Percentiles rank a stretch among this genome's conserved stretches.
Conservation (phyloP, 495 filamentous ascomycete genomes). For the Neurospora sp. region DNA sequence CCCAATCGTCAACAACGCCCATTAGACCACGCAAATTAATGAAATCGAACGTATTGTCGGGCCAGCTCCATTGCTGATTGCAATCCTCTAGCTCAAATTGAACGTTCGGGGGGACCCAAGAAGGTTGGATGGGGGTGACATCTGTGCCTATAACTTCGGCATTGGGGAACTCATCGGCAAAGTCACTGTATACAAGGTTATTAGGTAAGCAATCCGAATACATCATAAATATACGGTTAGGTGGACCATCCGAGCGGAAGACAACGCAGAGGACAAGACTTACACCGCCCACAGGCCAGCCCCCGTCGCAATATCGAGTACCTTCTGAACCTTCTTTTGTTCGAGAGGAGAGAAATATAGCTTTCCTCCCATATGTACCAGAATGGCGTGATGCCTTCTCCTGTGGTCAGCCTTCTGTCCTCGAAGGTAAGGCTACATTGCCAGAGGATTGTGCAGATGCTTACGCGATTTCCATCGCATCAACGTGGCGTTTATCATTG, state of each 20-base stretch:
- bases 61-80: conserved; percentile 41
- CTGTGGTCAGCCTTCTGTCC: not conserved
- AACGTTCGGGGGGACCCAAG: conserved; percentile 37
- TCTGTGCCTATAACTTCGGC: conserved; percentile 52
- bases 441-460: not conserved
- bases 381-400: not conserved
- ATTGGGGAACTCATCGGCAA: conserved; percentile 38
- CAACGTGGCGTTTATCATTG: conserved; percentile 26
- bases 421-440: not conserved
- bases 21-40: conserved; percentile 29
- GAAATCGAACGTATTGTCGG: conserved; percentile 47
- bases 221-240: no score
- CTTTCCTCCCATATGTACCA: conserved; percentile 15
- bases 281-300: conserved; percentile 50
- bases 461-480: conserved; percentile 18
- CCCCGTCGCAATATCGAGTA: conserved; percentile 52
- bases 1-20: conserved; percentile 47
- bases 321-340: conserved; percentile 27
- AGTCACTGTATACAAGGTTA: no score
- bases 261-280: not conserved
- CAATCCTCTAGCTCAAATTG: conserved; percentile 46
- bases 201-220: no score
- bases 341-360: conserved; percentile 42
- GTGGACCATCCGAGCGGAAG: no score
- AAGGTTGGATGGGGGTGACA: conserved; percentile 45